Base-by-base conservation (phyloP, 2,329 filamentous ascomycete species). In the Venturia nashicola region DNA sequence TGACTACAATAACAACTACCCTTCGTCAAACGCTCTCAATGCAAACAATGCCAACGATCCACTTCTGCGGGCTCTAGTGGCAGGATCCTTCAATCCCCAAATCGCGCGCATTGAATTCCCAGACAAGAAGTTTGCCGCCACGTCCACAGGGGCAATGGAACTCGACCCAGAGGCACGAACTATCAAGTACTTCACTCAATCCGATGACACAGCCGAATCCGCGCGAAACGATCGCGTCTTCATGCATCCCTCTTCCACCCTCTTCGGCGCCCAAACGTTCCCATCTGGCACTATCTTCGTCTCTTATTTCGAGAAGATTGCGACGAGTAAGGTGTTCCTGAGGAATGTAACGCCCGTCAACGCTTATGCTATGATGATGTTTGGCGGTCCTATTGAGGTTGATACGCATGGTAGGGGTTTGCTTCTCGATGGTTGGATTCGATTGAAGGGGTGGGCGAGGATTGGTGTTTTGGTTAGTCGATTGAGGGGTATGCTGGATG, bases 321-420 rank as follows among this genome's bases (percentile, higher is more conserved):
- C 89, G 3, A 97, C 65, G 9, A 44, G 32, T n/a, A 97, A 97
- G 78, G 85, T 96, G 2, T 97, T 96, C 72, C 85, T 97, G 32
- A 81, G 93, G 27, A 93, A 97, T 71, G 76, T 97, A 59, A 97
- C 93, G 16, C 94, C 88, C 90, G 77, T 97, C 75, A 97, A 96
- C 71, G 86, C 89, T 0, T 97, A 93, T 73, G 88, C 88, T 0
- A 79, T 97, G 42, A 83, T 99, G 34, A 82, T 99, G 65, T 97
- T 99, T 75, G 89, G 87, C 0, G 94, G 94, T 0, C 81, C 85
- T 1, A 91, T 97, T 61, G 84, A 86, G 65, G 84, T 97, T 3
- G 94, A 97, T 75, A 96, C 91, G 0, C 79, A 91, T 54, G 93
- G 93, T 6, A 81, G 92, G 27, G 94, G 94, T 0, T 77, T 99